phyloP scores from a whole-genome alignment of 2,329 filamentous ascomycete species.

The Talaromyces pinophilus region DNA sequence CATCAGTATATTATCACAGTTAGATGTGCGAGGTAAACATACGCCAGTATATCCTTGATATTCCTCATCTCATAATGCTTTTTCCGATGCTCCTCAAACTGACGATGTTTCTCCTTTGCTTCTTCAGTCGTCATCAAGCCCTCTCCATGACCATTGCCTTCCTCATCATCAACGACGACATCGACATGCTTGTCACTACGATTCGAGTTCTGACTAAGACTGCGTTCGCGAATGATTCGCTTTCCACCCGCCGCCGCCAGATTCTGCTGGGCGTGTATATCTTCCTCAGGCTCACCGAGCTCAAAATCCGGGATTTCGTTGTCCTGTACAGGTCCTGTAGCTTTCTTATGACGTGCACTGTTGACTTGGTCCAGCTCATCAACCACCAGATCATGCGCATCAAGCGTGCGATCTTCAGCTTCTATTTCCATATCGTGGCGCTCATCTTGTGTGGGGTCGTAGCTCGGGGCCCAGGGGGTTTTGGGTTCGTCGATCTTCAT shows the following conservation, averaged over 20 bases:
- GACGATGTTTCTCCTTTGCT: constrained; percentile 84
- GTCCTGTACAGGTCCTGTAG: constrained; percentile 47
- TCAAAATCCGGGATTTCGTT: constrained; percentile 91
- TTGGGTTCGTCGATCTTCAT: constrained; percentile 99
- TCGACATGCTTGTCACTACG: constrained; percentile 72
- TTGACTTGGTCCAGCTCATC: constrained; percentile 63
- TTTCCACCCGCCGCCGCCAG: constrained; percentile 36
- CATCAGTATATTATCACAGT: neutral
- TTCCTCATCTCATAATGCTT: constrained; percentile 99
- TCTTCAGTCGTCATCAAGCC: constrained; percentile 64
- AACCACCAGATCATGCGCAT: constrained; percentile 70
- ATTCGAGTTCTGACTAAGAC: constrained; percentile 35
- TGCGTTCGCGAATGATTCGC: constrained; percentile 48
- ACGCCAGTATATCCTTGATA: constrained; percentile 84
- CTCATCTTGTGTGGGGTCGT: constrained; percentile 79
- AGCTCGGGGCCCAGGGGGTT: constrained; percentile 91
- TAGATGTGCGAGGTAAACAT: constrained; percentile 29
- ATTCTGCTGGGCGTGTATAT: constrained; percentile 46
- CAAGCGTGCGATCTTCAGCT: constrained; percentile 49
- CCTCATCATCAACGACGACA: constrained; percentile 76
- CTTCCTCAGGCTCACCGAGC: constrained; percentile 87
- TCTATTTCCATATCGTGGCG: constrained; percentile 54
- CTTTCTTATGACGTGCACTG: constrained; percentile 41
- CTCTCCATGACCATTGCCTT: constrained; percentile 40
- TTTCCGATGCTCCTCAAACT: constrained; percentile 89